A percentile compares a stretch with the other conserved stretches of the same genome.
Conservation (phyloP, 768 basidiomycete genomes). For the Tylopilus cervinicoccineus region DNA sequence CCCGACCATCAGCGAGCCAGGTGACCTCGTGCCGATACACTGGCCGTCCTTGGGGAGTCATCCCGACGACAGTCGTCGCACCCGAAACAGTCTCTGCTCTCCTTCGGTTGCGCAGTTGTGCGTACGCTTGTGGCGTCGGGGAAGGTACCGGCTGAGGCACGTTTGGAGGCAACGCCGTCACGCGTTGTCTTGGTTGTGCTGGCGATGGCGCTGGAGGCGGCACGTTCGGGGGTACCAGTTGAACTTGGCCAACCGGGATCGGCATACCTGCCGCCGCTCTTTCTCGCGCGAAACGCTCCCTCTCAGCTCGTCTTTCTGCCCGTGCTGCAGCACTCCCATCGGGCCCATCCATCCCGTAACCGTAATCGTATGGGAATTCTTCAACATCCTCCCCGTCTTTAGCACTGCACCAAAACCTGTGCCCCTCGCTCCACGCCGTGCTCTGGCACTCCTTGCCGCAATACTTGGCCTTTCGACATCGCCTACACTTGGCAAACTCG, state of each 20-base stretch:
- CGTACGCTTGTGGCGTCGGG: constrained; percentile 14
- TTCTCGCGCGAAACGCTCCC: constrained; percentile 31
- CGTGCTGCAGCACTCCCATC: constrained; percentile 18
- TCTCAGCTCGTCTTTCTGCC: constrained; percentile 36
- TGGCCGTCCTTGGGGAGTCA: constrained; percentile 26
- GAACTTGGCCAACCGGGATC: constrained; percentile 13
- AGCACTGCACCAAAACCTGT: constrained; percentile 90
- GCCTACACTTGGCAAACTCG: constrained; percentile 94
- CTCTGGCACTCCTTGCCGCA: constrained; percentile 98
- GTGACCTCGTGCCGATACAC: constrained; percentile 28
- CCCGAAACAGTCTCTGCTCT: constrained; percentile 34
- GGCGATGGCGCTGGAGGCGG: constrained; percentile 12
- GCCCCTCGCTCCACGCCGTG: constrained; percentile 94
- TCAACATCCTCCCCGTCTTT: constrained; percentile 48
- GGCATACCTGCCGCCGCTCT: constrained; percentile 15
- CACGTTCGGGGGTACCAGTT: constrained; percentile 8
- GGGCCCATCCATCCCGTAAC: constrained; percentile 7
- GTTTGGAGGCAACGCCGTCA: constrained; percentile 27
- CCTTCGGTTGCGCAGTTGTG: constrained; percentile 27
- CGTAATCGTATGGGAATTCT: constrained; percentile 28
- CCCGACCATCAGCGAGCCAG: constrained; percentile 24
- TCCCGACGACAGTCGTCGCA: constrained; percentile 22
- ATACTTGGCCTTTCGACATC: constrained; percentile 97
- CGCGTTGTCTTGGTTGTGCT: constrained; percentile 25
- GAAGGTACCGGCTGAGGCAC: constrained; percentile 22